A percentile compares a stretch with the other conserved stretches of the same genome.
Conservation (phyloP, 805 yeast species). For the Pichia rugopelliculosa region DNA sequence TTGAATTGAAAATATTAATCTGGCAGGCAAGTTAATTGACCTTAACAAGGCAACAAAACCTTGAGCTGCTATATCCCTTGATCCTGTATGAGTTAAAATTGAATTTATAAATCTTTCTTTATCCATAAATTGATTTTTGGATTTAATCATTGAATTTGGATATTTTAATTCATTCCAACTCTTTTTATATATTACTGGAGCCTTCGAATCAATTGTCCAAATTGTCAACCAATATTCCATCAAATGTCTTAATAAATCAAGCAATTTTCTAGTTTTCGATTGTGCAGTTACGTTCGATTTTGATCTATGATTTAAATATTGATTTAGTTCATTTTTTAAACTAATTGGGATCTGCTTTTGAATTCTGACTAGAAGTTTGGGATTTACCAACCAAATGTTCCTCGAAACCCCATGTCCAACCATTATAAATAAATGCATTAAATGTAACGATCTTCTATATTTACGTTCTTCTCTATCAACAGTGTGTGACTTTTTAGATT, state of each 20-base stretch:
- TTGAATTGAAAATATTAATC: slow-evolving; percentile 78
- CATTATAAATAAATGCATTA: slow-evolving; percentile 49
- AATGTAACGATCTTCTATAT: slow-evolving; percentile 49
- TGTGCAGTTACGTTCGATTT: slow-evolving; percentile 18
- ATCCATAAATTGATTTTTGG: slow-evolving; percentile 20
- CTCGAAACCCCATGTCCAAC: slow-evolving; percentile 60
- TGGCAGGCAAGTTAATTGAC: slow-evolving; percentile 59
- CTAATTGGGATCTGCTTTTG: slow-evolving; percentile 40
- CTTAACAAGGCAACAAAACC: slow-evolving; percentile 78
- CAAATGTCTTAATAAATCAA: slow-evolving; percentile 69
- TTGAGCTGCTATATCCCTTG: slow-evolving; percentile 74
- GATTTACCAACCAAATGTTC: slow-evolving; percentile 66
- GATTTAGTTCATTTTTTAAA: slow-evolving; percentile 38
- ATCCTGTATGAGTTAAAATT: slow-evolving; percentile 49
- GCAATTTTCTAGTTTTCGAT: slow-evolving; percentile 55
- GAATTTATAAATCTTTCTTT: slow-evolving; percentile 37
- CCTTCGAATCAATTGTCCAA: slow-evolving; percentile 32
- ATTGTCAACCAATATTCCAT: slow-evolving; percentile 49
- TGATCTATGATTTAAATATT: slow-evolving; percentile 17
- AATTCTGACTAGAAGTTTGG: slow-evolving; percentile 33
- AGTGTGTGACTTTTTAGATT: slow-evolving; percentile 26
- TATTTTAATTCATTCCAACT: slow-evolving; percentile 40
- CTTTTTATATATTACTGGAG: slow-evolving; percentile 39
- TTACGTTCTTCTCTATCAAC: slow-evolving; percentile 50
- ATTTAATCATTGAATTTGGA: background rate